These are phyloP conservation scores for Ephemerocybe angulata DNA, from an alignment of 768 basidiomycete species.

Conservation along the genomic window DNA sequence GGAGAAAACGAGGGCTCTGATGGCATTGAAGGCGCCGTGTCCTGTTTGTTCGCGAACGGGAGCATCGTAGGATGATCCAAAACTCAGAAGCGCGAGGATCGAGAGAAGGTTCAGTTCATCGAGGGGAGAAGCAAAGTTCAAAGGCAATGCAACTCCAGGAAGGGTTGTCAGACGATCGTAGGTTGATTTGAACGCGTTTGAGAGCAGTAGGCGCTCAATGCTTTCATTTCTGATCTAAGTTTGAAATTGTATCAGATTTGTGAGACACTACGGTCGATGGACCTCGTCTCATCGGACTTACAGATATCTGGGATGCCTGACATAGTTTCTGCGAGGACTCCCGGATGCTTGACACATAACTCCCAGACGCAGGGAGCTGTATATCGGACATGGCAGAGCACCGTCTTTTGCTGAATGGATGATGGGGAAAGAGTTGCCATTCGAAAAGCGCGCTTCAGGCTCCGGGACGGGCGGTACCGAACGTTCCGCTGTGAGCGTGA, in stretches of 20 bases:
- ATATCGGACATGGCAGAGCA: constrained; percentile 18
- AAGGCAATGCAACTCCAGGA: constrained; percentile 74
- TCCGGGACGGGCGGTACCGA: too few relatives aligned
- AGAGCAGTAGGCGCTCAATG: constrained; percentile 60
- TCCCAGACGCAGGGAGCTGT: constrained; percentile 43
- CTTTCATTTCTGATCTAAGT: constrained; percentile 53
- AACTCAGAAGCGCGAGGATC: constrained; percentile 75
- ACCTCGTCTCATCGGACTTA: too few relatives aligned
- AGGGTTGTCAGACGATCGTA: constrained; percentile 57
- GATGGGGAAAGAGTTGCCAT: too few relatives aligned
- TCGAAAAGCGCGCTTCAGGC: too few relatives aligned
- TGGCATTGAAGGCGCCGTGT: constrained; percentile 81
- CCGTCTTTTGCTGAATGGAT: too few relatives aligned
- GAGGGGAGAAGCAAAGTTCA: constrained; percentile 68
- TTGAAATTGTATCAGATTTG: neutral
- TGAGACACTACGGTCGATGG: too few relatives aligned
- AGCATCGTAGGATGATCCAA: constrained; percentile 76
- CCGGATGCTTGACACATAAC: constrained; percentile 50
- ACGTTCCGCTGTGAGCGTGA: too few relatives aligned
- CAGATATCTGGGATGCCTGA: constrained; percentile 45
- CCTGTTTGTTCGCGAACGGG: constrained; percentile 69
- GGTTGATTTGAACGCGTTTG: constrained; percentile 58
- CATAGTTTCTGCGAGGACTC: constrained; percentile 49
- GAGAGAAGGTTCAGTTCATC: constrained; percentile 83
- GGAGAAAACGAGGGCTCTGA: constrained; percentile 69